Base-by-base conservation (phyloP, 768 basidiomycete genomes). In the Suillus tomentosus region DNA sequence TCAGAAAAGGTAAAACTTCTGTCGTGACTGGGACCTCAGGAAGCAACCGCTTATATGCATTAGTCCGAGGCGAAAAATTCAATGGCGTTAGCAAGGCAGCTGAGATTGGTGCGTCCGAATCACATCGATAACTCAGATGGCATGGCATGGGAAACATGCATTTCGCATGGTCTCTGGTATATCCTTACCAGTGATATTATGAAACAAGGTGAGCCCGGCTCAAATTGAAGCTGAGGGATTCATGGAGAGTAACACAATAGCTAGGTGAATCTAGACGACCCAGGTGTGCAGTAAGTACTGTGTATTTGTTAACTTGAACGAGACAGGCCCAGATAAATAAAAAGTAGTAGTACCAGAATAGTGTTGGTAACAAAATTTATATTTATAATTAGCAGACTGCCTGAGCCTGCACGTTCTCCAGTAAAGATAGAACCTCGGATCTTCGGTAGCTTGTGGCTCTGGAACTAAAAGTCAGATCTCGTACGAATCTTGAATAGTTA, bases 401-500 rank as follows among this genome's bases (percentile, higher is more conserved):
- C 8, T 17, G 11, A 0, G 13, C 13, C 47, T 47, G 37, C 22
- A 57, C 10, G 56, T 40, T 40, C 24, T 51, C 61, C 19, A 72
- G 62, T 63, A 77, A 53, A 27, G 40, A 13, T 62, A 76, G 47
- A 24, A 74, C 80, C 15, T 82, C 79, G 19, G 79, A 81, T 37
- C 66, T 68, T 63, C 79, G 78, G 65, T 79, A 81, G 19, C 80
- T 79, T 55, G 72, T 72, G 19, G 69, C 53, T 14, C 78, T 79
- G 62, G n/a, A 27, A 45, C 66, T 66, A 10, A 22, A 60, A 66
- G 65, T 22, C n/a, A 73, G 62, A 57, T 69, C 71, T 22, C 19
- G 4, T 69, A 65, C 9, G 3, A 37, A 31, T 17, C n/a, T 10
- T 3, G 45, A 27, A 31, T 8, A 55, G 9, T 7, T 51, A 31